Evolutionary conservation across 1,139 yeast species (phyloP).

Genomic region (Candida sp.): DNA sequence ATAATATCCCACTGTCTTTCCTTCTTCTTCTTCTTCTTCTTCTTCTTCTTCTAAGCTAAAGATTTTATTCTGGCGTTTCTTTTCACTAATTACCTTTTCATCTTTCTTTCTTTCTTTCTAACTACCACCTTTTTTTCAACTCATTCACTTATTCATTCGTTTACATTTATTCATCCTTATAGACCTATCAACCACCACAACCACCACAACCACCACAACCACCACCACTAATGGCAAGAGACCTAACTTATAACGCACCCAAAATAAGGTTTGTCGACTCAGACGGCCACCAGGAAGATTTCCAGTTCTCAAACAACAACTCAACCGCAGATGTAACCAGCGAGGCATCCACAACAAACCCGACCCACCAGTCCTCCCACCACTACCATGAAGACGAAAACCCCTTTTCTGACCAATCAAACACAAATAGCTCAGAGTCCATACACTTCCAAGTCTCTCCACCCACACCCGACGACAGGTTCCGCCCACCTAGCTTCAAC

Average conservation of each 20-base stretch:
- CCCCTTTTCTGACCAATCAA: slow-evolving; percentile 6
- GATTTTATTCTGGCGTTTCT: too few species aligned
- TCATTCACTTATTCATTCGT: too few species aligned
- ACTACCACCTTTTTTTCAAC: too few species aligned
- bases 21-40: too few species aligned
- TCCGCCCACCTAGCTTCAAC: not conserved
- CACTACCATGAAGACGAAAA: not conserved
- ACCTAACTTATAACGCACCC: slow-evolving; percentile 13
- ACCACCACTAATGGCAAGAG: slow-evolving; percentile 8
- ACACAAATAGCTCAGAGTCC: not conserved
- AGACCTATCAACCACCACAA: too few species aligned
- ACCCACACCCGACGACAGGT: not conserved
- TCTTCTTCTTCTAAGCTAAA: too few species aligned
- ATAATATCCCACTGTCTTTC: too few species aligned
- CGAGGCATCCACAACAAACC: not conserved
- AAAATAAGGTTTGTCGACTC: slow-evolving; percentile 6
- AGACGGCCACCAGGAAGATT: slow-evolving; percentile 7
- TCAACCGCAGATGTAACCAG: not conserved
- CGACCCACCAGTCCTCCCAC: not conserved
- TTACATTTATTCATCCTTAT: too few species aligned
- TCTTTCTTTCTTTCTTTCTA: too few species aligned
- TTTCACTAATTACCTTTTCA: too few species aligned
- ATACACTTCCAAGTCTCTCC: not conserved
- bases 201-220: too few species aligned
- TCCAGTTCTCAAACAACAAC: slow-evolving; percentile 1